Base-by-base conservation (phyloP, 2,329 filamentous ascomycete genomes). In the Colletotrichum godetiae region DNA sequence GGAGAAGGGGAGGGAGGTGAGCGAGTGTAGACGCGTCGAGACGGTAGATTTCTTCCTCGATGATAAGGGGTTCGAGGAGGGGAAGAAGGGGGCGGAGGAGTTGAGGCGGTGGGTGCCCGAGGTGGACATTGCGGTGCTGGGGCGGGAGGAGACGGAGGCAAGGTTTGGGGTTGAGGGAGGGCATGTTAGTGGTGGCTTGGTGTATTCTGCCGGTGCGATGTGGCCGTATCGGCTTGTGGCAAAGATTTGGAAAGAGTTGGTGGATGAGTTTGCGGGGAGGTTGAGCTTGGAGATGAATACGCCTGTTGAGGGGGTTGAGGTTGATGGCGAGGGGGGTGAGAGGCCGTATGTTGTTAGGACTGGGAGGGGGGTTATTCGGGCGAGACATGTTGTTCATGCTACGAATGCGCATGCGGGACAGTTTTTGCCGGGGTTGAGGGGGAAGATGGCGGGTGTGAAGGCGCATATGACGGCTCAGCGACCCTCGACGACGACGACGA, bases 331-430 rank as follows among this genome's bases (percentile, higher is more conserved):
- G 1, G 69, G 76, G 0, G 52, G 75, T 7, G 15, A 75, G 0
- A 72, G 79, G 5, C 84, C 80, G 2, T 88, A 87, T 76, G 77
- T 79, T 1, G 76, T 91, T 5, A 75, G 81, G 5, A 91, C 89
- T 1, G 66, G 76, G 0, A 81, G 85, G 7, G 88, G 88, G 2
- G 75, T 55, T 0, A 81, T 91, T 42, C 78, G 77, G 4, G 82
- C 88, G 8, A 80, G 81, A 0, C 86, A 91, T 65, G 81, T 92
- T 1, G 82, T 92, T 2, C 88, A 92, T 74, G 88, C 88, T 8
- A 92, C 89, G 1, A 91, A 92, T 74, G 88, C 82, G 5, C 87
- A 87, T 74, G 83, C 87, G 0, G 79, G 85, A 0, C 85, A 89
- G 63, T 84, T 91, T 1, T 76, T 91, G 3, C 88, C 89, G 0